phyloP scores from a whole-genome alignment of 2,329 filamentous ascomycete species.

The Penicillium palitans region DNA sequence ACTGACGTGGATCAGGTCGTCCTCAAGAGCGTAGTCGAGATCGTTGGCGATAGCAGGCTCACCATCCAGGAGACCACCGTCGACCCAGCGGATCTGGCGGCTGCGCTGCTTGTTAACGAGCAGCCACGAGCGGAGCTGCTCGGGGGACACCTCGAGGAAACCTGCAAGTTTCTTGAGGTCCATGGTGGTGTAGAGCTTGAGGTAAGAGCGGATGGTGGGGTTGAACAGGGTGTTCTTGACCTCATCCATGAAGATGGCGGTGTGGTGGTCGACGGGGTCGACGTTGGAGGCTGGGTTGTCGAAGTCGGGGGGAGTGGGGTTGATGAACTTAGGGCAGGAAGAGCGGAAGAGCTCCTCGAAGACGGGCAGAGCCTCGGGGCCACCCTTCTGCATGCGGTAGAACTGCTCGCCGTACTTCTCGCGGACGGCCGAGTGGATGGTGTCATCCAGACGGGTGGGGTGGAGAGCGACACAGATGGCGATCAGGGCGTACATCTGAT shows the following conservation, averaged over 20 bases:
- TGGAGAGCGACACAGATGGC: conserved; percentile 99
- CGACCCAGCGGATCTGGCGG: conserved; percentile 91
- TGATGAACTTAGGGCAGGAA: conserved; percentile 99
- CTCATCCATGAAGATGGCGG: conserved; percentile 98
- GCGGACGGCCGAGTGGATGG: conserved; percentile 93
- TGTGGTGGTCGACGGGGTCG: conserved; percentile 95
- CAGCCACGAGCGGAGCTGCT: conserved; percentile 90
- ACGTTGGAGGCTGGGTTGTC: conserved; percentile 95
- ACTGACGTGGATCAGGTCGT: conserved; percentile 96
- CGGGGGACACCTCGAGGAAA: conserved; percentile 95
- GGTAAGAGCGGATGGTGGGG: conserved; percentile 96
- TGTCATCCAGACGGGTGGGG: conserved; percentile 95
- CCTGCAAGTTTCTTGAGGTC: conserved; percentile 96
- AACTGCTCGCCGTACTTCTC: conserved; percentile 99
- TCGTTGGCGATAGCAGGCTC: conserved; percentile 92
- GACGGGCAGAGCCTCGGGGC: conserved; percentile 89
- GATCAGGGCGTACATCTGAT: conserved; percentile 99
- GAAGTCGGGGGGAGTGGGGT: conserved; percentile 93
- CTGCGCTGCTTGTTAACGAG: conserved; percentile 98
- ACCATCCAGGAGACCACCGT: conserved; percentile 85
- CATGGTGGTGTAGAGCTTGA: conserved; percentile 99
- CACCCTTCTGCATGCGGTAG: conserved; percentile 91
- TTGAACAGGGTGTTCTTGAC: conserved; percentile 99
- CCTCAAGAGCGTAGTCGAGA: conserved; percentile 94
- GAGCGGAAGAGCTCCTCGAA: conserved; percentile 98